A percentile compares a stretch with the other conserved stretches of the same genome.
phyloP scores from a whole-genome alignment of 768 basidiomycete genomes.

The Butyriboletus loyo region DNA sequence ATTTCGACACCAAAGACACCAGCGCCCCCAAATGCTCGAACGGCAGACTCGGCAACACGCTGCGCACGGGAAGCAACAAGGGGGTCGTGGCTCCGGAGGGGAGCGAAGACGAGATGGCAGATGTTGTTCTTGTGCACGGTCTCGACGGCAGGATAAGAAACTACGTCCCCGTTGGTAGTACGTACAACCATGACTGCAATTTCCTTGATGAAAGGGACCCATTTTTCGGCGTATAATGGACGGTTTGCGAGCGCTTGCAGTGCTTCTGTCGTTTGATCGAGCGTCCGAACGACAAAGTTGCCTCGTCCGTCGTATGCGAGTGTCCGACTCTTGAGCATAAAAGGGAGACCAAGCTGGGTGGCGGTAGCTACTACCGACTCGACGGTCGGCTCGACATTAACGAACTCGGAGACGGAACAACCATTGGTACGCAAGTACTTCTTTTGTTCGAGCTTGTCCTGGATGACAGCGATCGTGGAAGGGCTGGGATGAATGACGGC shows the following conservation, averaged over 20 bases:
- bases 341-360: slow-evolving; percentile 67
- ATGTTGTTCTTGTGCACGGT: slow-evolving; percentile 93
- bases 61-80: slow-evolving; percentile 59
- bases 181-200: slow-evolving; percentile 98
- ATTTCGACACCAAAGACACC: slow-evolving; percentile 98
- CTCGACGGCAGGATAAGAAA: slow-evolving; percentile 89
- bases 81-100: slow-evolving; percentile 62
- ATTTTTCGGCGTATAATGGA: slow-evolving; percentile 90
- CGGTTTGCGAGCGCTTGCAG: slow-evolving; percentile 56
- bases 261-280: slow-evolving; percentile 50
- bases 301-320: slow-evolving; percentile 96
- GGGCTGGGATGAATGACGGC: slow-evolving; percentile 72
- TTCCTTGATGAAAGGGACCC: slow-evolving; percentile 86
- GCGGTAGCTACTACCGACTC: slow-evolving; percentile 54
- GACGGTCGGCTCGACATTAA: slow-evolving; percentile 51
- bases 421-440: slow-evolving; percentile 48
- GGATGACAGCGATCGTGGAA: slow-evolving; percentile 78
- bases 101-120: slow-evolving; percentile 90
- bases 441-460: slow-evolving; percentile 72
- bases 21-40: slow-evolving; percentile 77
- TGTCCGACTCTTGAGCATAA: slow-evolving; percentile 96
- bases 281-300: slow-evolving; percentile 71
- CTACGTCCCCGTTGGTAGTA: slow-evolving; percentile 65
- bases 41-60: slow-evolving; percentile 73
- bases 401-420: slow-evolving; percentile 57